phyloP scores from a whole-genome alignment of 768 basidiomycete species.

The Pulveroboletus sp. region DNA sequence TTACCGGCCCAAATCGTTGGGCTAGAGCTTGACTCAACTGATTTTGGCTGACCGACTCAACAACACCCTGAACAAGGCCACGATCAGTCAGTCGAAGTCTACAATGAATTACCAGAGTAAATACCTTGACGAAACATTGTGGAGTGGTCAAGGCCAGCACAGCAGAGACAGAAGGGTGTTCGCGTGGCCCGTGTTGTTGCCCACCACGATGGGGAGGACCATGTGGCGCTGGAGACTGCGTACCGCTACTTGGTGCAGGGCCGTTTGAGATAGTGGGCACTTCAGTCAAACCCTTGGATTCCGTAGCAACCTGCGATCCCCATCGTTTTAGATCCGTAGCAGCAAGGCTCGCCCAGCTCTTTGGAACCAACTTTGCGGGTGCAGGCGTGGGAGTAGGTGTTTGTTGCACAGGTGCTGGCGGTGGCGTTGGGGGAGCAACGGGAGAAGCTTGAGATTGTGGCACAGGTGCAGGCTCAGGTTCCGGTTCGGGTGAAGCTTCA shows the following conservation, averaged over 20 bases:
- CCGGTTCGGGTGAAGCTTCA: conserved; percentile 24
- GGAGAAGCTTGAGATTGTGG: conserved; percentile 8
- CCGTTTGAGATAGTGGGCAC: conserved; percentile 39
- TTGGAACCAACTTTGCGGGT: conserved; percentile 49
- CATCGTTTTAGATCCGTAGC: conserved; percentile 79
- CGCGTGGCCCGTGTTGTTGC: conserved; percentile 36
- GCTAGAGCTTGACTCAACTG: conserved; percentile 49
- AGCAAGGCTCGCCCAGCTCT: conserved; percentile 91
- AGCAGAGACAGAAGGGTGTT: conserved; percentile 45
- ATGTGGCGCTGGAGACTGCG: conserved; percentile 31
- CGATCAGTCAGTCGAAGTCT: not conserved
- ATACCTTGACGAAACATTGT: conserved; percentile 91
- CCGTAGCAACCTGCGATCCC: conserved; percentile 76
- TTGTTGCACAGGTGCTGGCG: conserved; percentile 25
- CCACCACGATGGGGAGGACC: conserved; percentile 30
- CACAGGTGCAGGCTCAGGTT: conserved; percentile 24
- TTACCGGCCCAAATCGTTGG: conserved; percentile 72
- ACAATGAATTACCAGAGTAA: conserved; percentile 6
- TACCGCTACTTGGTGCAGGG: conserved; percentile 40
- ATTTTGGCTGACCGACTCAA: conserved; percentile 53
- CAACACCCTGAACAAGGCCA: conserved; percentile 53
- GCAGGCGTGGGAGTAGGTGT: conserved; percentile 27
- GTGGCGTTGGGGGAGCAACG: conserved; percentile 27
- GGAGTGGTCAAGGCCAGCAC: conserved; percentile 62
- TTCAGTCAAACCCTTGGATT: conserved; percentile 73